phyloP scores from a whole-genome alignment of 345 rosid species.

The Toxicodendron radicans region DNA sequence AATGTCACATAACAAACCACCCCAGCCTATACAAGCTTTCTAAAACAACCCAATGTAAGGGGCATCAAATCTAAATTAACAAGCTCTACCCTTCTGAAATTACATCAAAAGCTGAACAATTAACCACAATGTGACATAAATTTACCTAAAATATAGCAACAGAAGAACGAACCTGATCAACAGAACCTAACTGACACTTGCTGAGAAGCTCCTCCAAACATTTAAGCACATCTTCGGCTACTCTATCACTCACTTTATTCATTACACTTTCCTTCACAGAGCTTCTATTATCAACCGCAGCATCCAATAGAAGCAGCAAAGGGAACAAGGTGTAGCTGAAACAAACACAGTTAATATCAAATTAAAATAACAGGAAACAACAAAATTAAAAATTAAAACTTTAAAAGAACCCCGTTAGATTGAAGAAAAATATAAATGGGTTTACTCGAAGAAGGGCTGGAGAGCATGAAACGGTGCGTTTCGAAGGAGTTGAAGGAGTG shows the following conservation, averaged over 20 bases:
- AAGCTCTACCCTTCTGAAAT: background rate
- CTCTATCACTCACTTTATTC: slow-evolving; percentile 67
- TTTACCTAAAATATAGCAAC: background rate
- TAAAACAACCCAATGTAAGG: no score
- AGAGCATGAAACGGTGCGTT: slow-evolving; percentile 46
- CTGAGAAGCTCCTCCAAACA: slow-evolving; percentile 83
- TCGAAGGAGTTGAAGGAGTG: slow-evolving; percentile 55
- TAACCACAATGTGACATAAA: background rate
- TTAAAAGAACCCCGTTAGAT: background rate
- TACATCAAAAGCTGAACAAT: background rate
- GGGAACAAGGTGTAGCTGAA: slow-evolving; percentile 84
- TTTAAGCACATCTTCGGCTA: slow-evolving; percentile 70
- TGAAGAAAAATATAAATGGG: background rate
- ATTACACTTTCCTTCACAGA: slow-evolving; percentile 24
- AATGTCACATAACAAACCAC: no score
- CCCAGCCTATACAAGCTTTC: no score
- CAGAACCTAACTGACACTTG: slow-evolving; percentile 58
- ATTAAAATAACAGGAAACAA: background rate
- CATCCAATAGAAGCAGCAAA: slow-evolving; percentile 75
- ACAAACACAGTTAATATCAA: background rate
- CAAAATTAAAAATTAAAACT: background rate
- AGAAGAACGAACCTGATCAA: slow-evolving; percentile 60
- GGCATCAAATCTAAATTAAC: no score
- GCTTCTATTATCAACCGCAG: slow-evolving; percentile 62
- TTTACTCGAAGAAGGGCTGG: slow-evolving; percentile 83